phyloP scores from a whole-genome alignment of 108 stramenopile species.

The Skeletonema menzelii region DNA sequence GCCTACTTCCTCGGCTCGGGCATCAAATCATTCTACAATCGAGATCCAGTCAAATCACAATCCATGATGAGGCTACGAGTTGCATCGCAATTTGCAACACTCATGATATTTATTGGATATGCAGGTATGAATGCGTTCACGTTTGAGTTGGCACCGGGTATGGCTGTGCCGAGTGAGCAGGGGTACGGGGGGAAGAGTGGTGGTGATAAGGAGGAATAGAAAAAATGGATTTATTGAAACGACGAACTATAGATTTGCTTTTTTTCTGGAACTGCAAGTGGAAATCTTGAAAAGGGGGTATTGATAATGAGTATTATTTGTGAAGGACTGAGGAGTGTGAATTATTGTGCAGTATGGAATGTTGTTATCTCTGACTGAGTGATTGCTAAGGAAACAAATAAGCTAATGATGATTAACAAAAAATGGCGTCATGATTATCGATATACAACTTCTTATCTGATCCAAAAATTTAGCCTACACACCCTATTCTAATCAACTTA shows the following conservation, averaged over 20 bases:
- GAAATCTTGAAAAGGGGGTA: neutral
- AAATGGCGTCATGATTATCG: neutral
- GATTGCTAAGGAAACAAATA: neutral
- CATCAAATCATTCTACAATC: slow-evolving; percentile 77
- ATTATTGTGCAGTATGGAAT: neutral
- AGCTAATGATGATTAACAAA: neutral
- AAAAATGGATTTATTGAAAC: neutral
- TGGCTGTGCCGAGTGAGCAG: slow-evolving; percentile 42
- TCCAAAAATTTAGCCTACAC: neutral
- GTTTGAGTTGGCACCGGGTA: slow-evolving; percentile 68
- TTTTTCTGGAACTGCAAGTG: neutral
- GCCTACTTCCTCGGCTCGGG: slow-evolving; percentile 82
- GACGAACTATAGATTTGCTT: neutral
- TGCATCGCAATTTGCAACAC: slow-evolving; percentile 80
- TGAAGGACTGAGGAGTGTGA: neutral
- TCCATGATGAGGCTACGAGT: slow-evolving; percentile 86
- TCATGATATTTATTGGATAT: slow-evolving; percentile 81
- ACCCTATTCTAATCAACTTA: too few species aligned
- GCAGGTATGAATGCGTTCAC: slow-evolving; percentile 69
- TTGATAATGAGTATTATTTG: neutral
- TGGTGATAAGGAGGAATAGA: slow-evolving; percentile 9
- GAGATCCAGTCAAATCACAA: slow-evolving; percentile 71
- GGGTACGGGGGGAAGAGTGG: slow-evolving; percentile 11
- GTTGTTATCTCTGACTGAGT: neutral
- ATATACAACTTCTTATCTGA: too few species aligned